Evolutionary conservation across 306 rosid species (phyloP), one percentile per base, ranked within the genome.

Genomic region (Quillaja saponaria): DNA sequence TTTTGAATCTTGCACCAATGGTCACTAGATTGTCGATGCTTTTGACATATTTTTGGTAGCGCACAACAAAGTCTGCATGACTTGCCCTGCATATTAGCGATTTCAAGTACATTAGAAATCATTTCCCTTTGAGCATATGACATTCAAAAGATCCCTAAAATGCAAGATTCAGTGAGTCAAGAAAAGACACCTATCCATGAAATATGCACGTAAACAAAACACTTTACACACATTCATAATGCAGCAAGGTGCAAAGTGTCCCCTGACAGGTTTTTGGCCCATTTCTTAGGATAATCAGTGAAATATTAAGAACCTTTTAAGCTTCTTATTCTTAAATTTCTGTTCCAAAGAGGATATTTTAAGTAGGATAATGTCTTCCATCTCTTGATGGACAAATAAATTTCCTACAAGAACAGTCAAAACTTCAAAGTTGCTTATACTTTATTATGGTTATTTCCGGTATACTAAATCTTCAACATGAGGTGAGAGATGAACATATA

Each of bases 61-160:
- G 82, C 55, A 91, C 81, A 59, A 88, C 95, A 81, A 91, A 91
- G 40, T 88, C 95, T 12, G 96, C 92, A 73, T 86, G 95, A 82
- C 83, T 84, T 60, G 95, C 95, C 78, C 98, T 91, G 90, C 58
- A 66, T 72, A 38, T 46, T 48, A 46, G 53, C 55, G 80, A 63
- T 51, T 64, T 49, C 6, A 46, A 68, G 61, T 63, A 58, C 33
- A 40, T 64, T 59, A 69, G 13, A 15, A 20, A 21, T 41, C 58
- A 57, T 46, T 44, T 44, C 53, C 63, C 38, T 37, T 31, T 42
- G 61, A 39, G 67, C 54, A 7, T 55, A 35, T 39, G 38, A 45
- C 49, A 40, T 14, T 18, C 48, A 55, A 37, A 9, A 39, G 39
- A 67, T 37, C 25, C 55, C 25, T 21, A 45, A 6, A 5, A 11